phyloP scores from a whole-genome alignment of 208 protist genomes.

The Trypanosoma rangeli region DNA sequence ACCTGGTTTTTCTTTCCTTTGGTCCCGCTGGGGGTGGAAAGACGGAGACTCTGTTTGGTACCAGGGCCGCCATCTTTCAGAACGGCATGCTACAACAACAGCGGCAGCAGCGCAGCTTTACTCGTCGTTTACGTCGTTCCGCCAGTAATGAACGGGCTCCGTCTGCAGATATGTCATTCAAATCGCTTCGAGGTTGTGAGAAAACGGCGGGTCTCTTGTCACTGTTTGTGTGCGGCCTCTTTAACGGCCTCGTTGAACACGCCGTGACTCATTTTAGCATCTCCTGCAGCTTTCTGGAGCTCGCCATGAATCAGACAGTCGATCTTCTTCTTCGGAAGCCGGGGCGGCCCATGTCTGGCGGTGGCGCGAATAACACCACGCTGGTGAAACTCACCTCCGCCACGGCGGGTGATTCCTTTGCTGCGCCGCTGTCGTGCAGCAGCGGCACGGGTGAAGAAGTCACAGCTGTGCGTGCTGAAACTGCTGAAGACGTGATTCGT shows the following conservation, averaged over 20 bases:
- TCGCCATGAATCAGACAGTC: slow-evolving; percentile 24
- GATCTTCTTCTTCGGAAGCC: neutral
- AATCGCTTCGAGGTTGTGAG: neutral
- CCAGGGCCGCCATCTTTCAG: neutral
- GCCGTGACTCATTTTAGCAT: slow-evolving; percentile 32
- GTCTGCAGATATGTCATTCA: neutral
- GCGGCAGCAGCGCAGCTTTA: neutral
- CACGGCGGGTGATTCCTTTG: neutral
- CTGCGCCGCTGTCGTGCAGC: neutral
- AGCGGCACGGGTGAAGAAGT: slow-evolving; percentile 1
- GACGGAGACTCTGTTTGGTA: slow-evolving; percentile 26
- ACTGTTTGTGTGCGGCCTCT: slow-evolving; percentile 25
- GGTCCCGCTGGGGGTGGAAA: slow-evolving; percentile 26
- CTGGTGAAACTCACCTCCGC: slow-evolving; percentile 6
- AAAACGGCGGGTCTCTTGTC: slow-evolving; percentile 20
- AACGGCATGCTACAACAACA: neutral
- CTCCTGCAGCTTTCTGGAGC: slow-evolving; percentile 22
- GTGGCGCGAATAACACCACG: neutral
- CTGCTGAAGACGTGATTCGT: slow-evolving; percentile 5
- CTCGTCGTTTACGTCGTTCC: neutral
- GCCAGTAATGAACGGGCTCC: neutral
- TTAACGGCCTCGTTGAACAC: slow-evolving; percentile 22
- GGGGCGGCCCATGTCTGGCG: no score
- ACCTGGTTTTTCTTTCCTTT: slow-evolving; percentile 28
- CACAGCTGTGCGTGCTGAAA: neutral